phyloP scores from a whole-genome alignment of 345 rosid species.

The Citropsis articulata region DNA sequence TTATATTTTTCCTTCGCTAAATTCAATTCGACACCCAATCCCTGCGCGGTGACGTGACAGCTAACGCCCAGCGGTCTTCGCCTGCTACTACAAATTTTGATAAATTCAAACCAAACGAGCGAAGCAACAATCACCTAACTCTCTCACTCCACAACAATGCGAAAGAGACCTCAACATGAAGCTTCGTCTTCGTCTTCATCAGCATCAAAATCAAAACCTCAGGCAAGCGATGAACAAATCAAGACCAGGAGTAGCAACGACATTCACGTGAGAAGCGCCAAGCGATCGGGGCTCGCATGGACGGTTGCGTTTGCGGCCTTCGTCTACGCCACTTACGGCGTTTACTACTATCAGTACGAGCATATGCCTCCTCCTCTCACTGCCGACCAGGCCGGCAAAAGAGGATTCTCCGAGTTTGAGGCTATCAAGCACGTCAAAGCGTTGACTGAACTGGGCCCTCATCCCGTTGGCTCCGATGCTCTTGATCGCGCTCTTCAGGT shows the following conservation, averaged over 20 bases:
- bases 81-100: background rate
- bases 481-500: slow-evolving; percentile 78
- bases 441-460: slow-evolving; percentile 84
- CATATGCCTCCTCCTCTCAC: slow-evolving; percentile 66
- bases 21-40: too few species aligned
- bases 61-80: too few species aligned
- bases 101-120: background rate
- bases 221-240: background rate
- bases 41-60: too few species aligned
- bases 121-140: too few species aligned
- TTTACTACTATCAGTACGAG: slow-evolving; percentile 57
- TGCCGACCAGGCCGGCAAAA: slow-evolving; percentile 76
- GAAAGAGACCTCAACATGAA: background rate
- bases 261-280: background rate
- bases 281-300: slow-evolving; percentile 63
- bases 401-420: slow-evolving; percentile 86
- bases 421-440: slow-evolving; percentile 74
- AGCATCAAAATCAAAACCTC: background rate
- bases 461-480: slow-evolving; percentile 74
- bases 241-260: background rate
- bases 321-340: slow-evolving; percentile 59
- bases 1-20: too few species aligned
- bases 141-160: background rate
- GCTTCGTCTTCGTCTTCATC: background rate
- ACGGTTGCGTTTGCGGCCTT: slow-evolving; percentile 41